Evolutionary conservation across 2,329 filamentous ascomycete genomes (phyloP).

Genomic region (Trichoderma polysporum): DNA sequence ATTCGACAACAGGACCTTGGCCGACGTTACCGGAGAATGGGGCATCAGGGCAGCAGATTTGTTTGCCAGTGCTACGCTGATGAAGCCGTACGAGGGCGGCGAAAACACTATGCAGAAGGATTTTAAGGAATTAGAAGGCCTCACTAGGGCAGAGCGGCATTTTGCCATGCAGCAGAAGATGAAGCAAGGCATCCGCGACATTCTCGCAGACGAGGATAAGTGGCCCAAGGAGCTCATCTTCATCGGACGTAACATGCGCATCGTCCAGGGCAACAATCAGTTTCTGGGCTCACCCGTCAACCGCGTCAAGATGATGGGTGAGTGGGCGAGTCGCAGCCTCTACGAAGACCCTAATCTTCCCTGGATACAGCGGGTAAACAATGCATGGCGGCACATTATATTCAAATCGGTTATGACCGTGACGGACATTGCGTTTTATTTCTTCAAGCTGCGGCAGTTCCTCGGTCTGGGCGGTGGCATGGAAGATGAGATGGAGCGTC

Average conservation of each 20-base stretch:
- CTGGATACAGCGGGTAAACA: conserved; percentile 60
- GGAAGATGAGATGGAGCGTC: conserved; percentile 89
- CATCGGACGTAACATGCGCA: conserved; percentile 86
- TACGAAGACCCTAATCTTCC: conserved; percentile 69
- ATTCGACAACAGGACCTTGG: conserved; percentile 83
- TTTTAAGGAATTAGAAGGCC: conserved; percentile 58
- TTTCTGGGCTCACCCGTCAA: conserved; percentile 88
- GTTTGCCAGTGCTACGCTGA: conserved; percentile 85
- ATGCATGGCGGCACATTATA: conserved; percentile 75
- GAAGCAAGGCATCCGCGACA: conserved; percentile 64
- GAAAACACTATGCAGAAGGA: conserved; percentile 64
- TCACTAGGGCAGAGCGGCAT: conserved; percentile 67
- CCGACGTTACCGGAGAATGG: conserved; percentile 73
- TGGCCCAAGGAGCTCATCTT: conserved; percentile 91
- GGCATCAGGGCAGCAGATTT: conserved; percentile 86
- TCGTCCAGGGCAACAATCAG: conserved; percentile 92
- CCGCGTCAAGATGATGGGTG: conserved; percentile 87
- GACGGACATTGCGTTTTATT: conserved; percentile 81
- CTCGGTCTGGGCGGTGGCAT: conserved; percentile 78
- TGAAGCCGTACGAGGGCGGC: conserved; percentile 88
- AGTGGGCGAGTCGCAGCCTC: conserved; percentile 84
- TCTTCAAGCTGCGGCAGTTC: conserved; percentile 73
- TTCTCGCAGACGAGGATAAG: conserved; percentile 81
- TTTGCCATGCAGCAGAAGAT: conserved; percentile 88
- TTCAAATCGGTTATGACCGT: conserved; percentile 75